Evolutionary conservation across 2,329 filamentous ascomycete species (phyloP).

Genomic region (Phialophora tarda): DNA sequence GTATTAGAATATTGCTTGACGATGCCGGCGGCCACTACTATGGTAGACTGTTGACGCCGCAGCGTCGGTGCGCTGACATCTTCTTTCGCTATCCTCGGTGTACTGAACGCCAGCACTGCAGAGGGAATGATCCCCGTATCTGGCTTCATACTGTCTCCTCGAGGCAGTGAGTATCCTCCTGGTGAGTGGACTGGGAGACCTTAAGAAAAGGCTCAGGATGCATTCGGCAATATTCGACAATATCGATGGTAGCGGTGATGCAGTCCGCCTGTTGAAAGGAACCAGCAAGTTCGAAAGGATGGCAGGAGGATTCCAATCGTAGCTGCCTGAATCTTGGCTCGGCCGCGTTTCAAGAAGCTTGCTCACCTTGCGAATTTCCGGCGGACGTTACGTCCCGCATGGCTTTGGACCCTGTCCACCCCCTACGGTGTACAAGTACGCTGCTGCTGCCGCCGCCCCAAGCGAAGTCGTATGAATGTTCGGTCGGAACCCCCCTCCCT

Average conservation of each 20-base stretch:
- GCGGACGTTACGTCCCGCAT: not conserved
- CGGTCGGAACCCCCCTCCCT: not conserved
- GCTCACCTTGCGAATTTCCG: not conserved
- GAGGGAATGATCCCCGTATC: not conserved
- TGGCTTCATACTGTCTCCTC: not conserved
- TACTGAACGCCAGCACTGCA: not conserved
- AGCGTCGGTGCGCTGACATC: not conserved
- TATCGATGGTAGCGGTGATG: not conserved
- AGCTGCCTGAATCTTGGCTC: not conserved
- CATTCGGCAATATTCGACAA: not conserved
- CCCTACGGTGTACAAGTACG: too few species aligned
- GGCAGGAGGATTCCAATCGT: not conserved
- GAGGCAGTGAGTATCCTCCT: too few species aligned
- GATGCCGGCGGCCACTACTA: not conserved
- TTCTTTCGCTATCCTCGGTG: not conserved
- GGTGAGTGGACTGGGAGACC: not conserved
- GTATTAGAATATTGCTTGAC: not conserved
- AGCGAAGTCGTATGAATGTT: not conserved
- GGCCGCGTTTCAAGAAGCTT: not conserved
- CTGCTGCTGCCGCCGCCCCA: too few species aligned
- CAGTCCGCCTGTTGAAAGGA: not conserved
- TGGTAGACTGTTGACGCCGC: not conserved
- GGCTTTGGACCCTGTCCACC: not conserved
- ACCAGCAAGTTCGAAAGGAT: not conserved
- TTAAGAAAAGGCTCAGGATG: not conserved